Conservation (phyloP, 768 basidiomycete genomes). For the Naganishia randhawae region DNA sequence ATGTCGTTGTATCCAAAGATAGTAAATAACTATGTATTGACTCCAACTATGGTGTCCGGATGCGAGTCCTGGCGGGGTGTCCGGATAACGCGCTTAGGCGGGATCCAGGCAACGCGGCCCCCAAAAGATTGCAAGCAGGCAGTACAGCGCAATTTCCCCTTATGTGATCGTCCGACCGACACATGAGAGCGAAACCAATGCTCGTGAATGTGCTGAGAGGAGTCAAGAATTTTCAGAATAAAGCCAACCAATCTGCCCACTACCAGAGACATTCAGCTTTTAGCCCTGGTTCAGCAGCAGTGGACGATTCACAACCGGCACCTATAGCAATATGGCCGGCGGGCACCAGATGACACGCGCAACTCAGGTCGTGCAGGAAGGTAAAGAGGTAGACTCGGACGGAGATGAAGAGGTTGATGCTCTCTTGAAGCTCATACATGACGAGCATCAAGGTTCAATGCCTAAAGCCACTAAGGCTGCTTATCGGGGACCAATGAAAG, state of each 20-base stretch:
- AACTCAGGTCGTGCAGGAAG: neutral
- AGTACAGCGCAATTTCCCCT: neutral
- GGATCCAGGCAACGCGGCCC: neutral
- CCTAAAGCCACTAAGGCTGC: neutral
- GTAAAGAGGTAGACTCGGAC: neutral
- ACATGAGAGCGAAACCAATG: neutral
- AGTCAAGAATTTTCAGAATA: neutral
- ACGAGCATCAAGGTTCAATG: neutral
- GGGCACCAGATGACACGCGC: neutral
- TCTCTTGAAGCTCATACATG: neutral
- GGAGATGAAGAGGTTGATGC: neutral
- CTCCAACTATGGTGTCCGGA: neutral
- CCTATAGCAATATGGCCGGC: neutral
- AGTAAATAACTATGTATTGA: neutral
- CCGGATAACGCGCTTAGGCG: neutral
- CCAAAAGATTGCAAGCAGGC: neutral
- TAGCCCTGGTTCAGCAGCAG: too few relatives aligned
- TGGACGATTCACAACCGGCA: too few relatives aligned
- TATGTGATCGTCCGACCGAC: neutral
- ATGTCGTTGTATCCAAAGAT: neutral
- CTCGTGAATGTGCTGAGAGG: neutral
- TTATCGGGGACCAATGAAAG: neutral
- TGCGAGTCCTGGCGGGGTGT: neutral
- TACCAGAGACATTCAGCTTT: neutral
- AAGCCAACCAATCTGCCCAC: neutral